These are phyloP conservation scores for Ophiostoma fasciatum DNA, from an alignment of 2,329 filamentous ascomycete species.

Conservation along the genomic window DNA sequence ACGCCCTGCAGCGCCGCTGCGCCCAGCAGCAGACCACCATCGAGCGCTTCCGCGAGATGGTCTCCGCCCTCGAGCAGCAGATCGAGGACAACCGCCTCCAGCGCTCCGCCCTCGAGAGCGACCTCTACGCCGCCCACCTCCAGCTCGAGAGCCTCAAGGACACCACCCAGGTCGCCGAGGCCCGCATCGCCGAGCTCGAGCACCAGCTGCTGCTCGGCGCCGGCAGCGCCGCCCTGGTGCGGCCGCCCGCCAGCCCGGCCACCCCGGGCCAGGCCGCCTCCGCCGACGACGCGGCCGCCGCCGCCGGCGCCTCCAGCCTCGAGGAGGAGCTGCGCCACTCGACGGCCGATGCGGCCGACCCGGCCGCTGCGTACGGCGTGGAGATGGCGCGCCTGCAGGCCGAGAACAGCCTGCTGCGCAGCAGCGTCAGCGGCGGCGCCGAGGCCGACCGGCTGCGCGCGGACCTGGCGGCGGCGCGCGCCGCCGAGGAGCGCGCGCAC, in stretches of 20 bases:
- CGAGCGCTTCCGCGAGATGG: constrained; percentile 15
- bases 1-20: constrained; percentile 20
- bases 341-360: constrained; percentile 25
- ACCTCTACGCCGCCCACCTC: constrained; percentile 28
- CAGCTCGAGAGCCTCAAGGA: constrained; percentile 24
- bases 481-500: constrained; percentile 35
- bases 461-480: constrained; percentile 40
- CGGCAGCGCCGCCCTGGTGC: constrained; percentile 13
- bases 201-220: constrained; percentile 34
- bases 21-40: constrained; percentile 14
- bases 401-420: constrained; percentile 44
- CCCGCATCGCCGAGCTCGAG: constrained; percentile 42
- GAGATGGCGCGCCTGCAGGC: constrained; percentile 45
- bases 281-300: no score
- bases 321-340: constrained; percentile 46
- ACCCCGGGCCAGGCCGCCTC: background rate
- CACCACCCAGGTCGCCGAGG: constrained; percentile 33
- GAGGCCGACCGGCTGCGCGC: constrained; percentile 38
- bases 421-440: constrained; percentile 36
- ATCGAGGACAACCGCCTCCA: constrained; percentile 29
- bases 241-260: constrained; percentile 17
- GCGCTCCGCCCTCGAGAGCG: constrained; percentile 25
- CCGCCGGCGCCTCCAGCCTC: constrained; percentile 26
- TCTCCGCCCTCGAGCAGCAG: constrained; percentile 17
- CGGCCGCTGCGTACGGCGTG: constrained; percentile 27